Evolutionary conservation across 768 basidiomycete species (phyloP).

Genomic region (Tricholoma saponaceum): DNA sequence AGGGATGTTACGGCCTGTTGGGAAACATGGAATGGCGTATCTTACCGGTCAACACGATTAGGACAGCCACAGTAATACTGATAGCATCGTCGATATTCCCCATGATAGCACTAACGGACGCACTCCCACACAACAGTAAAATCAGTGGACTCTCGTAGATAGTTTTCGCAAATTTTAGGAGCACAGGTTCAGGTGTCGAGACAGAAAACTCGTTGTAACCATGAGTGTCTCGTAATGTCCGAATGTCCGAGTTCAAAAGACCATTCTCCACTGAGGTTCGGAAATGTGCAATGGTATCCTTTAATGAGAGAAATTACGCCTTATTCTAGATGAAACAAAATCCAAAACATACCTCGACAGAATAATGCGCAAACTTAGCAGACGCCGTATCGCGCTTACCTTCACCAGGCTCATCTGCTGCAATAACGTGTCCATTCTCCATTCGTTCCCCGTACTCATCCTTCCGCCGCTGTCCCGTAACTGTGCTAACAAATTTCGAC

Average conservation of each 20-base stretch:
- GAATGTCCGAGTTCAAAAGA: conserved; percentile 58
- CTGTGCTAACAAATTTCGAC: conserved; percentile 36
- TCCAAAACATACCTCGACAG: conserved; percentile 50
- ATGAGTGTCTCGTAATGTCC: conserved; percentile 58
- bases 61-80: conserved; percentile 87
- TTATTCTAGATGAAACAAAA: neutral
- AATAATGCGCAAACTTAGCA: conserved; percentile 62
- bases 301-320: conserved; percentile 5
- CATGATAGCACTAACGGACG: conserved; percentile 83
- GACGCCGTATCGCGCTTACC: conserved; percentile 53
- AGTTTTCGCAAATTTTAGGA: conserved; percentile 89
- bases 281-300: conserved; percentile 77
- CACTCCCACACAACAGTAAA: conserved; percentile 85
- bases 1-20: neutral
- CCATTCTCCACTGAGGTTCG: conserved; percentile 61
- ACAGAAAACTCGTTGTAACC: conserved; percentile 97
- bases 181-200: conserved; percentile 69
- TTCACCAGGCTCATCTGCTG: conserved; percentile 26
- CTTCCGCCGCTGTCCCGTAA: conserved; percentile 33
- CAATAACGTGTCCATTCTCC: conserved; percentile 37
- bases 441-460: conserved; percentile 24
- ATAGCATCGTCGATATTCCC: conserved; percentile 95
- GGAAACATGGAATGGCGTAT: neutral
- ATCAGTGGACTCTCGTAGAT: conserved; percentile 96
- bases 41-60: conserved; percentile 90